A percentile compares a stretch with the other conserved stretches of the same genome.
These are phyloP conservation scores for Moesziomyces aphidis DNA, from an alignment of 1,284 basidiomycete genomes.

Conservation along the genomic window DNA sequence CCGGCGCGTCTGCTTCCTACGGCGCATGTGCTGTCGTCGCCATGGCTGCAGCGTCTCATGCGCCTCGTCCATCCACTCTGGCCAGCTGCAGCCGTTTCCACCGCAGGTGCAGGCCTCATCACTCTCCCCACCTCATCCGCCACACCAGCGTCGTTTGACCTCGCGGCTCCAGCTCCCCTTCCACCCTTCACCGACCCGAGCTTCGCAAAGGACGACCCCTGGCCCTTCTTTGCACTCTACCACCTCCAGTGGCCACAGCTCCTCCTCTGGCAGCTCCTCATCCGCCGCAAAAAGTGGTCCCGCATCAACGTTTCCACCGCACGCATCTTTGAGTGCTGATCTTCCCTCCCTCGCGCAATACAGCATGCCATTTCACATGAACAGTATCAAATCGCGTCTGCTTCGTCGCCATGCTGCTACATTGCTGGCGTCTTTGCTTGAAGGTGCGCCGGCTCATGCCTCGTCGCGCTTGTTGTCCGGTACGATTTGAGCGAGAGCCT, in stretches of 20 bases:
- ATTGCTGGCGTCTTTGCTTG: no score
- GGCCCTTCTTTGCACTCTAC: constrained; percentile 54
- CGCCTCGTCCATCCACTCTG: constrained; percentile 26
- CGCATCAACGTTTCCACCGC: constrained; percentile 59
- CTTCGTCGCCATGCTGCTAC: not conserved
- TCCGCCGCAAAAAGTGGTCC: constrained; percentile 40
- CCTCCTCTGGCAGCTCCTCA: constrained; percentile 46
- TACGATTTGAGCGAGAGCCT: constrained; percentile 3
- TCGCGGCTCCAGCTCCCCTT: constrained; percentile 23
- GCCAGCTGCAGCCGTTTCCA: constrained; percentile 1
- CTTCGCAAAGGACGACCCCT: constrained; percentile 49
- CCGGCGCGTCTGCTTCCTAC: constrained; percentile 65
- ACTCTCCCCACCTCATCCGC: not conserved
- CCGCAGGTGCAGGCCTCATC: not conserved
- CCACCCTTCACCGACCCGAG: constrained; percentile 47
- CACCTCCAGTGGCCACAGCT: constrained; percentile 56
- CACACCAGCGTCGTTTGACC: constrained; percentile 13
- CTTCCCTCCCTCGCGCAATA: not conserved
- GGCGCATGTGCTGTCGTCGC: not conserved
- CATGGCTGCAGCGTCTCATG: constrained; percentile 4
- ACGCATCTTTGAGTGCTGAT: constrained; percentile 55
- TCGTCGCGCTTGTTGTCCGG: not conserved
- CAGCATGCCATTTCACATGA: not conserved
- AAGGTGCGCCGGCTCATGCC: not conserved
- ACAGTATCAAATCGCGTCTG: not conserved